A percentile compares a stretch with the other conserved stretches of the same genome.
phyloP scores from a whole-genome alignment of 2,329 filamentous ascomycete species.

The Colletotrichum godetiae region DNA sequence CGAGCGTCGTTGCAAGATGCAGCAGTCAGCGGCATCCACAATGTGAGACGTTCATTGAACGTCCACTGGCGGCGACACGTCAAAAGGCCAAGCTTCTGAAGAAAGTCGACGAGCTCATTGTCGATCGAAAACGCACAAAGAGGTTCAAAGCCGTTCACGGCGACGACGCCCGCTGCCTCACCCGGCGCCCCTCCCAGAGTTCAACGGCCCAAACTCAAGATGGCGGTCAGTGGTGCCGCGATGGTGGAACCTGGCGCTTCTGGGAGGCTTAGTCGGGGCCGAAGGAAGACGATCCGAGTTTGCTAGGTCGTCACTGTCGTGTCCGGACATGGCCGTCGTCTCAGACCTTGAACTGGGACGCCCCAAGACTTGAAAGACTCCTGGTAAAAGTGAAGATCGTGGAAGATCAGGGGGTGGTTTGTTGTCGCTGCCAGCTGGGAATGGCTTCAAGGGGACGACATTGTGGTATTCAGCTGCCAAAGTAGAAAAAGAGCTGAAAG shows the following conservation, averaged over 20 bases:
- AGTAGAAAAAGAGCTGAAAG: slow-evolving; percentile 3
- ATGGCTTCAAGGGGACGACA: not conserved
- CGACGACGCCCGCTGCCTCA: not conserved
- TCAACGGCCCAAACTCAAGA: slow-evolving; percentile 10
- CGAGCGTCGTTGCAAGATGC: not conserved
- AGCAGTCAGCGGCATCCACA: not conserved
- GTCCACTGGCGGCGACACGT: not conserved
- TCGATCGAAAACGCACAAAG: not conserved
- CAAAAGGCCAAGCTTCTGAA: not conserved
- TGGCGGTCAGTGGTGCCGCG: not conserved
- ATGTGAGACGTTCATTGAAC: not conserved
- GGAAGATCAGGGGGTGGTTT: slow-evolving; percentile 23
- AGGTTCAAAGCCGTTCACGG: not conserved
- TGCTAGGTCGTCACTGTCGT: not conserved
- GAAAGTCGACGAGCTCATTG: slow-evolving; percentile 1
- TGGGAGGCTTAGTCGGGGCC: not conserved
- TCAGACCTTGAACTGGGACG: slow-evolving; percentile 24
- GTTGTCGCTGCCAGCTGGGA: not conserved
- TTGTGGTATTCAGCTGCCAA: not conserved
- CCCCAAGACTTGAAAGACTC: slow-evolving; percentile 1
- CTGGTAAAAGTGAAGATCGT: slow-evolving; percentile 2
- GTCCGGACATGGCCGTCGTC: slow-evolving; percentile 23
- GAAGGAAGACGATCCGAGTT: not conserved
- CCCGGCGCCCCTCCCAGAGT: not conserved
- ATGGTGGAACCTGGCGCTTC: slow-evolving; percentile 12